These are phyloP conservation scores for Brassica rapa DNA, from an alignment of 345 rosid species.

Conservation along the genomic window DNA sequence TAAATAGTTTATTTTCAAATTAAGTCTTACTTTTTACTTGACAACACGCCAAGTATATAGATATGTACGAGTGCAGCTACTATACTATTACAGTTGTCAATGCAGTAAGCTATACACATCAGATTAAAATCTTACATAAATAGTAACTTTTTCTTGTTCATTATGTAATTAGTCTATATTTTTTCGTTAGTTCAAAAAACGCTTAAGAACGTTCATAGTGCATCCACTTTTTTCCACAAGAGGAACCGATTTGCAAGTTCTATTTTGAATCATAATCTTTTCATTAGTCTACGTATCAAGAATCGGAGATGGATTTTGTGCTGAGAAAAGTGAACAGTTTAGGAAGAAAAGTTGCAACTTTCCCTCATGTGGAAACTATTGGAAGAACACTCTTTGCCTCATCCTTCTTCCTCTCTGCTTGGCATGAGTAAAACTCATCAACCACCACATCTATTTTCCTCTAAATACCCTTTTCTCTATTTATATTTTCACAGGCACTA, in stretches of 20 bases:
- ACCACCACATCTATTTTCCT: neutral
- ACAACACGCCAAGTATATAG: neutral
- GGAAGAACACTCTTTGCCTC: slow-evolving; percentile 43
- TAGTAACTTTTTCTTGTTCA: neutral
- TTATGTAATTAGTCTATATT: too few relatives aligned
- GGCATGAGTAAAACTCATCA: slow-evolving; percentile 29
- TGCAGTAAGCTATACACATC: neutral
- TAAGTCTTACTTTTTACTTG: neutral
- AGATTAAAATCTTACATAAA: neutral
- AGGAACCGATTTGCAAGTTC: slow-evolving; percentile 5
- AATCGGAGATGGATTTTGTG: slow-evolving; percentile 32
- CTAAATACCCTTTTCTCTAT: too few relatives aligned
- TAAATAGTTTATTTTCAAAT: neutral
- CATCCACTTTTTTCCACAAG: neutral
- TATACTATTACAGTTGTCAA: neutral
- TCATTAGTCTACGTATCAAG: slow-evolving; percentile 21
- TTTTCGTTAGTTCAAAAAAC: too few relatives aligned
- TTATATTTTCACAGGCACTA: neutral
- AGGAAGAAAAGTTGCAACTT: slow-evolving; percentile 33
- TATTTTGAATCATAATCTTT: neutral
- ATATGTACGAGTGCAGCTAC: neutral
- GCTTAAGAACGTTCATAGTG: slow-evolving; percentile 15
- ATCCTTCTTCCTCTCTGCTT: slow-evolving; percentile 37
- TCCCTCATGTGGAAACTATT: slow-evolving; percentile 30
- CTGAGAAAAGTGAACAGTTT: slow-evolving; percentile 36